phyloP scores from a whole-genome alignment of 139 green algal species.

The Axilococcus clingmanii region DNA sequence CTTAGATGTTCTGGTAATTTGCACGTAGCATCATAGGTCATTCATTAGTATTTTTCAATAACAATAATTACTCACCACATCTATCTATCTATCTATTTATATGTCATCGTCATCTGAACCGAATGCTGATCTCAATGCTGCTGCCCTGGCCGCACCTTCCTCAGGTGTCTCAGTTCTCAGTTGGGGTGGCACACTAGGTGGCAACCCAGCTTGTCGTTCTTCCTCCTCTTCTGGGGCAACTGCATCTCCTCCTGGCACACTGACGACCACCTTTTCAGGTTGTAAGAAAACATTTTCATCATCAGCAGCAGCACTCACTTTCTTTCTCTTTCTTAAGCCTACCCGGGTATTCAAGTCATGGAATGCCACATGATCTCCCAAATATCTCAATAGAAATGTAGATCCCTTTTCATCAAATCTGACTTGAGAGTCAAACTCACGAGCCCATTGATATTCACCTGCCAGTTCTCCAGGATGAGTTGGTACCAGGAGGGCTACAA shows the following conservation, averaged over 20 bases:
- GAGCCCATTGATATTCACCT: conserved; percentile 41
- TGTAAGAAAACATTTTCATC: conserved; percentile 10
- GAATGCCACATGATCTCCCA: conserved; percentile 16
- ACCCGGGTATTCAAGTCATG: conserved; percentile 24
- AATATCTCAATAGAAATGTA: conserved; percentile 31
- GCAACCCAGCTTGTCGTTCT: neutral
- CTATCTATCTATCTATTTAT: neutral
- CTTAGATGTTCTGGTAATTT: conserved; percentile 19
- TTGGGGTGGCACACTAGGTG: neutral
- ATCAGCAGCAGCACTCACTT: neutral
- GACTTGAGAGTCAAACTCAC: conserved; percentile 31
- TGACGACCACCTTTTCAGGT: conserved; percentile 20
- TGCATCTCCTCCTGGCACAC: neutral
- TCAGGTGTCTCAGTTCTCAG: too few relatives aligned
- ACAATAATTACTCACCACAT: neutral
- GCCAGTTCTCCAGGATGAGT: conserved; percentile 4
- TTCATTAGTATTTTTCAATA: neutral
- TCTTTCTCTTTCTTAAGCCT: conserved; percentile 24
- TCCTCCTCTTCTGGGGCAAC: neutral
- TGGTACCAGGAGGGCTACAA: conserved; percentile 34
- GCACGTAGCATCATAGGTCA: conserved; percentile 3
- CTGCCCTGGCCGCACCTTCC: neutral
- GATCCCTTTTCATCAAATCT: conserved; percentile 12
- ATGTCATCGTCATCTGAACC: neutral
- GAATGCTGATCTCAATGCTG: neutral